phyloP scores from a whole-genome alignment of 225 moss, liverwort and hornwort species.

The Climacium dendroides region DNA sequence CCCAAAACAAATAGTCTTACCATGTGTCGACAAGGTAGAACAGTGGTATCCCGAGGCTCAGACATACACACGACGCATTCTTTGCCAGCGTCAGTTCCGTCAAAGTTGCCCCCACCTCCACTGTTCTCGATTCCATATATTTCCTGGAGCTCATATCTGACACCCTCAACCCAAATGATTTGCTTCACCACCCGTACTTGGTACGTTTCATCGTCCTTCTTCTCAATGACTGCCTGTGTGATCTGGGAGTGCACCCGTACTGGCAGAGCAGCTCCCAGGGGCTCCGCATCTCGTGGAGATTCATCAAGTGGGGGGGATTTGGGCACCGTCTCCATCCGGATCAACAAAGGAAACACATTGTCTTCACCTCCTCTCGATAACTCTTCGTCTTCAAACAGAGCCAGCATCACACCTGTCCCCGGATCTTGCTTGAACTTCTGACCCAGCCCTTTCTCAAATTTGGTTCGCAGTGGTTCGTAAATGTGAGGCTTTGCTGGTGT shows the following conservation, averaged over 20 bases:
- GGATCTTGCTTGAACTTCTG: constrained; percentile 74
- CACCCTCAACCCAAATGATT: constrained; percentile 79
- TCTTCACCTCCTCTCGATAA: constrained; percentile 33
- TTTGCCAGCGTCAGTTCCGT: constrained; percentile 71
- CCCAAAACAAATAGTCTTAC: constrained; percentile 19
- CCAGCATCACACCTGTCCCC: constrained; percentile 74
- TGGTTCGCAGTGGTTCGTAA: constrained; percentile 30
- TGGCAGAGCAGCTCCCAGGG: constrained; percentile 55
- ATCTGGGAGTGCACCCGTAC: constrained; percentile 74
- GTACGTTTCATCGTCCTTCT: constrained; percentile 58
- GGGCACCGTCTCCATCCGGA: constrained; percentile 74
- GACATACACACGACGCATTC: constrained; percentile 99
- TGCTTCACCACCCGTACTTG: constrained; percentile 84
- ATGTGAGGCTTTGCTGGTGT: constrained; percentile 52
- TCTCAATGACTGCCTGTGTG: constrained; percentile 76
- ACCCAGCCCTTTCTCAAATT: constrained; percentile 66
- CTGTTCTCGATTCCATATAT: constrained; percentile 94
- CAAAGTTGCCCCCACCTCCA: constrained; percentile 49
- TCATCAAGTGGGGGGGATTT: constrained; percentile 38
- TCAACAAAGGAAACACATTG: constrained; percentile 65
- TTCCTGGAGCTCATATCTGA: constrained; percentile 79
- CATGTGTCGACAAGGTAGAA: constrained; percentile 96
- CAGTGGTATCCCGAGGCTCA: constrained; percentile 91
- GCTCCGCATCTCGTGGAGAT: constrained; percentile 19
- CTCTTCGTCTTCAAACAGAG: constrained; percentile 69